Conservation (phyloP, 1,284 basidiomycete species). For the Ustilago cynodontis region DNA sequence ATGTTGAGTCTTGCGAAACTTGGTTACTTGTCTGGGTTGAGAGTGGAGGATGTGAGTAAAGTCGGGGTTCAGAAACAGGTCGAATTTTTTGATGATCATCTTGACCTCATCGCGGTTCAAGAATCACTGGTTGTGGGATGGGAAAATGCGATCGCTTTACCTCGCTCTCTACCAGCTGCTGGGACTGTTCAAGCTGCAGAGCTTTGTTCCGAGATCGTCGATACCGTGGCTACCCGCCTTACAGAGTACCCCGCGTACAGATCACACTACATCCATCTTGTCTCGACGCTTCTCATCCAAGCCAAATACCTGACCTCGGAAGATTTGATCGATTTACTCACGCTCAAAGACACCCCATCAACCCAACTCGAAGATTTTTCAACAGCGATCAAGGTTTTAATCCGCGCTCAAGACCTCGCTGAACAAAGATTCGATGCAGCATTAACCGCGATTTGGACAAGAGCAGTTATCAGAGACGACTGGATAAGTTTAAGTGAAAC, state of each 20-base stretch:
- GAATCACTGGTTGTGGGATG: constrained; percentile 67
- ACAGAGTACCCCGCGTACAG: constrained; percentile 47
- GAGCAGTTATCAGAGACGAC: constrained; percentile 87
- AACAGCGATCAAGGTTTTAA: constrained; percentile 72
- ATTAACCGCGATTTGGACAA: constrained; percentile 82
- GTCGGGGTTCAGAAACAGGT: constrained; percentile 64
- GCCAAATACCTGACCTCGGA: constrained; percentile 71
- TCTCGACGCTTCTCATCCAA: constrained; percentile 64
- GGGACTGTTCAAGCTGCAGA: no score
- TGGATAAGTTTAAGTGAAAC: constrained; percentile 58
- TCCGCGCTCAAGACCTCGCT: constrained; percentile 70
- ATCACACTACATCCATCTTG: constrained; percentile 55
- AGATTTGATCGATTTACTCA: constrained; percentile 73
- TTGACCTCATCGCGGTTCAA: constrained; percentile 75
- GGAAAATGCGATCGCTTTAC: constrained; percentile 45
- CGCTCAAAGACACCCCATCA: constrained; percentile 71
- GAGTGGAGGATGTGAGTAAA: constrained; percentile 35
- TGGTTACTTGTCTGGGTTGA: constrained; percentile 76
- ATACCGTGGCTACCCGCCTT: constrained; percentile 33
- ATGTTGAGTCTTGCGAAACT: constrained; percentile 93
- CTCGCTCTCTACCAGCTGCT: no score
- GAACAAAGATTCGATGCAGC: constrained; percentile 66
- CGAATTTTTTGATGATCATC: constrained; percentile 72
- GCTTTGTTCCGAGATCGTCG: constrained; percentile 15
- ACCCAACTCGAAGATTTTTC: constrained; percentile 71